phyloP scores from a whole-genome alignment of 768 basidiomycete genomes.

The Trametes cubensis region DNA sequence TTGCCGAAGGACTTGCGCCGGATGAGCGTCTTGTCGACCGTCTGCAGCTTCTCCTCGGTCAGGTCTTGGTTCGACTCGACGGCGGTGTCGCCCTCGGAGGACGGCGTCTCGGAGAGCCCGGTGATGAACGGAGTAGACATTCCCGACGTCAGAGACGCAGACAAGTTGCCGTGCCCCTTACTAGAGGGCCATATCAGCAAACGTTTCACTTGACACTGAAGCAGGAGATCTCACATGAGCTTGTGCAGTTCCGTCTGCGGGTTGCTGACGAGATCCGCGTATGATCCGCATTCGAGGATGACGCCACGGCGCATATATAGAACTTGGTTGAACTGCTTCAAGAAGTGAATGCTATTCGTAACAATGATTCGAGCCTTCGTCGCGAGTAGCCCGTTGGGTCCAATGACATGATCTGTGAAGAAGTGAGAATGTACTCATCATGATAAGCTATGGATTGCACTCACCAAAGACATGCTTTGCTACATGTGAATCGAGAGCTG shows the following conservation, averaged over 20 bases:
- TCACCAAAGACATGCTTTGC: slow-evolving; percentile 83
- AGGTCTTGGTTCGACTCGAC: slow-evolving; percentile 27
- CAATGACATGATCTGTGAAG: slow-evolving; percentile 75
- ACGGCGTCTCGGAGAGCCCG: slow-evolving; percentile 33
- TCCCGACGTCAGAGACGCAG: slow-evolving; percentile 26
- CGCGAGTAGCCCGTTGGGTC: slow-evolving; percentile 79
- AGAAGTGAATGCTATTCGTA: slow-evolving; percentile 86
- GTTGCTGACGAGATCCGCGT: slow-evolving; percentile 59
- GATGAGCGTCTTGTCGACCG: slow-evolving; percentile 57
- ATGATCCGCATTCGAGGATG: slow-evolving; percentile 76
- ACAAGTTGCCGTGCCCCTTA: slow-evolving; percentile 32
- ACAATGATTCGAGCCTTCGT: slow-evolving; percentile 84
- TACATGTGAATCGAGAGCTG: slow-evolving; percentile 85
- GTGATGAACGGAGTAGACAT: slow-evolving; percentile 36
- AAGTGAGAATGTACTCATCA: slow-evolving; percentile 10
- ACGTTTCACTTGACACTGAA: background rate
- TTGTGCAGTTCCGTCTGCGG: slow-evolving; percentile 68
- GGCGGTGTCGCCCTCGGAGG: slow-evolving; percentile 29
- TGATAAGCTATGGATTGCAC: background rate
- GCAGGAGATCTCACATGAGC: slow-evolving; percentile 61
- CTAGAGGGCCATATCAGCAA: slow-evolving; percentile 10
- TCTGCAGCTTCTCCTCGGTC: slow-evolving; percentile 33
- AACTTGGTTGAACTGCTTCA: slow-evolving; percentile 75
- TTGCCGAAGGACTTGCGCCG: slow-evolving; percentile 61
- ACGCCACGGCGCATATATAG: slow-evolving; percentile 80